phyloP scores from a whole-genome alignment of 768 basidiomycete genomes.

The Leccinum aurantiacum region DNA sequence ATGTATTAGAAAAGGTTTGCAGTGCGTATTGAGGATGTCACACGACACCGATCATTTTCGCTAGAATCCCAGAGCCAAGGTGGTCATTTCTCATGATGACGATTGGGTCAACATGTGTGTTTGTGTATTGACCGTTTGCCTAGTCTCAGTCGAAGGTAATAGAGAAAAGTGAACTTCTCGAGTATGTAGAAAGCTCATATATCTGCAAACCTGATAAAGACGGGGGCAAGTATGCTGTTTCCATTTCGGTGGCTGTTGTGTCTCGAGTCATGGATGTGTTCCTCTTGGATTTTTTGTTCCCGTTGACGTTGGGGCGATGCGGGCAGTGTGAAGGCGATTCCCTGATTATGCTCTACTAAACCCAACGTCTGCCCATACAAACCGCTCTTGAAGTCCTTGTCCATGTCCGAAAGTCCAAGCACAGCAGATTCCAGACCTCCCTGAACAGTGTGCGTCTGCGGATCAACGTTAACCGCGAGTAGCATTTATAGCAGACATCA shows the following conservation, averaged over 20 bases:
- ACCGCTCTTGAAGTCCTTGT: too few species aligned
- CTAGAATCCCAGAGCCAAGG: slow-evolving; percentile 1
- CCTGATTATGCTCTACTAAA: too few species aligned
- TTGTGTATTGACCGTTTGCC: background rate
- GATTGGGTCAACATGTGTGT: slow-evolving; percentile 9
- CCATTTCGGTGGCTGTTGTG: background rate
- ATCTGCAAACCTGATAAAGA: background rate
- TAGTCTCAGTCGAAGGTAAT: background rate
- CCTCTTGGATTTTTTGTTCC: slow-evolving; percentile 18
- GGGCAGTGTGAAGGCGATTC: too few species aligned
- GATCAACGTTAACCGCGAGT: too few species aligned
- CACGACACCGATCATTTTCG: background rate
- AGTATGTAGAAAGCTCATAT: background rate
- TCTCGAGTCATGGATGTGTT: slow-evolving; percentile 10
- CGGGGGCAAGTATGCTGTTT: background rate
- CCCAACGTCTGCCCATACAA: too few species aligned
- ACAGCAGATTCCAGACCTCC: too few species aligned
- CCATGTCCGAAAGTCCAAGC: too few species aligned
- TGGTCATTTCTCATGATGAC: slow-evolving; percentile 12
- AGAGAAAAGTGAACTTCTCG: background rate
- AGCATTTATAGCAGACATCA: too few species aligned
- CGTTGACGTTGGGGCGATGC: background rate
- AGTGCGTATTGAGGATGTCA: too few species aligned
- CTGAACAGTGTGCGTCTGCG: too few species aligned
- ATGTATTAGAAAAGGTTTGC: slow-evolving; percentile 10